Evolutionary conservation across 495 filamentous ascomycete genomes (phyloP), one percentile per base, ranked within the genome.

Genomic region (Lepraria neglecta): DNA sequence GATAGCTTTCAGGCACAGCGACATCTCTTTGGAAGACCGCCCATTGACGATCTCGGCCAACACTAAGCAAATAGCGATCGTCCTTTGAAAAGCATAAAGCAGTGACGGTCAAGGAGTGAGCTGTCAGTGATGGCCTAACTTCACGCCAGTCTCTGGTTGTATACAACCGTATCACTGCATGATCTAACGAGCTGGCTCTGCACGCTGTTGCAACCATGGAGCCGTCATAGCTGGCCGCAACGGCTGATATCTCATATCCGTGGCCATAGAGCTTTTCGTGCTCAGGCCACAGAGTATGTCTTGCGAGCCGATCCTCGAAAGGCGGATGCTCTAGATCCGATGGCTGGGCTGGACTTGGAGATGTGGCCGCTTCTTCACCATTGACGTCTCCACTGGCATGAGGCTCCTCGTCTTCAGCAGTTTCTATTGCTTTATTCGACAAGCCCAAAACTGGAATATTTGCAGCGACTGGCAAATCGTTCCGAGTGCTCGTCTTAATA

Each of bases 241-340:
- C 83, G 11, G 89, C 86, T 24, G 91, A 95, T 45, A 99, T 94
- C 72, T 99, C 94, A 75, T 95, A 95, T n/a, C 94, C 94, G 74
- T 99, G 94, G 6, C 94, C 94, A 72, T 99, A 99, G 6, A 99
- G 82, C 73, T 99, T 99, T 70, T 97, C 94, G 45, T 82, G 84
- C 65, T 99, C 94, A 0, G 94, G 94, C 91, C 91, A 99, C 30
- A 99, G 80, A 3, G 92, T 95, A 68, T 96, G 86, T 9, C 94
- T 85, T 38, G 89, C 84, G 15, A 99, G 82, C 59, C 88, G 85
- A 66, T 97, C 92, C 71, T 99, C 94, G 19, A 90, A 75, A 3
- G 94, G 92, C 24, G 95, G 95, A 63, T 88, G 81, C 44, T 80
- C 72, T 57, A 84, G 75, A 43, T 76, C 70, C 1, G 80, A 65